These are phyloP conservation scores for Diddensiella santjacobensis DNA, from an alignment of 805 yeast species.

Conservation along the genomic window DNA sequence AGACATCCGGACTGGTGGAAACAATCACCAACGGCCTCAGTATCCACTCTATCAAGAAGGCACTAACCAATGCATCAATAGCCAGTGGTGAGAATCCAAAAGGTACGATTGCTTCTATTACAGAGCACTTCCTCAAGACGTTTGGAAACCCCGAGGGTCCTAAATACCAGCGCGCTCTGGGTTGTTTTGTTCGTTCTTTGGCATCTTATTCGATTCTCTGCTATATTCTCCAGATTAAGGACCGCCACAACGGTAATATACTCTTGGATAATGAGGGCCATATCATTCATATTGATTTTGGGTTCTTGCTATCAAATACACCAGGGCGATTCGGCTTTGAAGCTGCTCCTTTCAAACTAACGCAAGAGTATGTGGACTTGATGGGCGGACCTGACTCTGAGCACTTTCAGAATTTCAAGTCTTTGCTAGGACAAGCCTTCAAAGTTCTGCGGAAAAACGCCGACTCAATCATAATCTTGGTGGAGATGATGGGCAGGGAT, in stretches of 20 bases:
- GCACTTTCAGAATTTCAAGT: slow-evolving; percentile 56
- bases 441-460: slow-evolving; percentile 66
- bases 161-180: slow-evolving; percentile 68
- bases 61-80: slow-evolving; percentile 72
- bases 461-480: slow-evolving; percentile 73
- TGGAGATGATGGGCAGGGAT: slow-evolving; percentile 91
- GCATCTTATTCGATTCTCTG: slow-evolving; percentile 94
- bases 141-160: slow-evolving; percentile 54
- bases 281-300: slow-evolving; percentile 86
- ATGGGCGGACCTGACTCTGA: slow-evolving; percentile 74
- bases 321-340: slow-evolving; percentile 98
- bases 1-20: slow-evolving; percentile 88
- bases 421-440: slow-evolving; percentile 68
- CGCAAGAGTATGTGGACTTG: slow-evolving; percentile 82
- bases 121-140: slow-evolving; percentile 72
- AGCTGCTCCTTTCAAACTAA: slow-evolving; percentile 93
- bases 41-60: slow-evolving; percentile 89
- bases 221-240: slow-evolving; percentile 88
- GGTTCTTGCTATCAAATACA: slow-evolving; percentile 84
- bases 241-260: slow-evolving; percentile 96
- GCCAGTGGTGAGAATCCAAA: slow-evolving; percentile 64
- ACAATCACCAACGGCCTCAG: slow-evolving; percentile 94
- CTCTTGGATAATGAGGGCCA: slow-evolving; percentile 96
- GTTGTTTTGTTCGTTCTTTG: slow-evolving; percentile 76
- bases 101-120: slow-evolving; percentile 65